Evolutionary conservation across 2,329 filamentous ascomycete genomes (phyloP).

Genomic region (Neonectria ditissima): DNA sequence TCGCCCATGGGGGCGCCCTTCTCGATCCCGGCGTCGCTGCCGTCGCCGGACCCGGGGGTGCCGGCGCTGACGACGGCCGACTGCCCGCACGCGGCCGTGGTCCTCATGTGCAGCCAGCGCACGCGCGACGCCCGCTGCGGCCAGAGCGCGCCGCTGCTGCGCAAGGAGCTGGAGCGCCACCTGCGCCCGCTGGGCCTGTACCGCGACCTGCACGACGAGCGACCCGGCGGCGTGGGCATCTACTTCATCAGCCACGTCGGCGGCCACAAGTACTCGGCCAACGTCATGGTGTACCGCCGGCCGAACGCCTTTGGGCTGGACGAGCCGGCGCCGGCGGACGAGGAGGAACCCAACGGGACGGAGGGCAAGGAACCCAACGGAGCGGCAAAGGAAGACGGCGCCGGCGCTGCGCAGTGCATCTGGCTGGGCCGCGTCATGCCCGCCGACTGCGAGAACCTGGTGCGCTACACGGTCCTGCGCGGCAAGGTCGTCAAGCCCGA

Average conservation of each 20-base stretch:
- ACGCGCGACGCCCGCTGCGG: conserved; percentile 97
- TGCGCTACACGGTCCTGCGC: conserved; percentile 89
- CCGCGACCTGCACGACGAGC: conserved; percentile 87
- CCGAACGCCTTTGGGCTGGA: conserved; percentile 69
- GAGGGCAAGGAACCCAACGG: conserved; percentile 42
- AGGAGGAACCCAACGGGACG: not conserved
- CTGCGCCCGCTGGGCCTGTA: conserved; percentile 86
- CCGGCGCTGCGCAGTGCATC: conserved; percentile 89
- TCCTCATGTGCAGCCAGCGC: conserved; percentile 92
- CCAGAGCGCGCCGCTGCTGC: conserved; percentile 90
- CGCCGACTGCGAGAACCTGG: conserved; percentile 92
- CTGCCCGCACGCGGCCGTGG: conserved; percentile 85
- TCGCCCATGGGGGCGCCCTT: conserved; percentile 67
- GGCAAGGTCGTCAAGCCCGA: conserved; percentile 95
- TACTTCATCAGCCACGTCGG: conserved; percentile 98
- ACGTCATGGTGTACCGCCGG: conserved; percentile 89
- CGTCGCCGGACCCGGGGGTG: conserved; percentile 44
- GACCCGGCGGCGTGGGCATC: conserved; percentile 92
- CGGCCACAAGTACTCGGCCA: conserved; percentile 96
- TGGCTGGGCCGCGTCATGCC: conserved; percentile 89
- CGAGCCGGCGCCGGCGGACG: conserved; percentile 43
- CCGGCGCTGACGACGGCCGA: conserved; percentile 55
- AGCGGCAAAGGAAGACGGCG: conserved; percentile 51
- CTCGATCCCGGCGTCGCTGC: conserved; percentile 52
- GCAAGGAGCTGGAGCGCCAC: conserved; percentile 89